Evolutionary conservation across 208 protist species (phyloP).

Genomic region (Acanthamoeba sp.): DNA sequence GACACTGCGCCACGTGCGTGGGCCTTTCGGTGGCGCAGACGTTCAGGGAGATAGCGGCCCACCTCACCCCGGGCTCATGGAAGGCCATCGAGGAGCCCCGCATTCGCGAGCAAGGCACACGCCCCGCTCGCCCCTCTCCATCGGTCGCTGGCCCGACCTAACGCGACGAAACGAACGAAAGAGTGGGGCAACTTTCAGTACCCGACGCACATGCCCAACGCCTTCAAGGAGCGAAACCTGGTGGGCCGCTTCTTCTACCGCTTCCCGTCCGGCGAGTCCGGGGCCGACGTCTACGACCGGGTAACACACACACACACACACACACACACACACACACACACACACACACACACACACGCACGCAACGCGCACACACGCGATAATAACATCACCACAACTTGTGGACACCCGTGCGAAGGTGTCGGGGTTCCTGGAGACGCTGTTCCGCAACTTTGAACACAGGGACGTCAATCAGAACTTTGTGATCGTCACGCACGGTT

Average conservation of each 20-base stretch:
- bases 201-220: slow-evolving; percentile 90
- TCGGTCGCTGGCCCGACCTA: neutral
- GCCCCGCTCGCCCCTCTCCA: neutral
- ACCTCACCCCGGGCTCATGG: neutral
- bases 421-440: slow-evolving; percentile 93
- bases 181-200: slow-evolving; percentile 95
- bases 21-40: neutral
- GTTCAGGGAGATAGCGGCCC: neutral
- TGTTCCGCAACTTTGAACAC: slow-evolving; percentile 75
- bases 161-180: neutral
- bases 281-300: slow-evolving; percentile 93
- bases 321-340: too few relatives aligned
- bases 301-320: too few relatives aligned
- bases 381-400: too few relatives aligned
- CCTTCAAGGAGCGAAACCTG: slow-evolving; percentile 89
- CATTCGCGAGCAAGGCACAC: slow-evolving; percentile 92
- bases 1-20: neutral
- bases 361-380: too few relatives aligned
- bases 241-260: slow-evolving; percentile 93
- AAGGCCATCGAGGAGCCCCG: slow-evolving; percentile 89
- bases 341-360: too few relatives aligned
- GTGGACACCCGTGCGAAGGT: too few relatives aligned
- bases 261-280: slow-evolving; percentile 94
- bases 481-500: slow-evolving; percentile 51
- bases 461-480: slow-evolving; percentile 13